phyloP scores from a whole-genome alignment of 345 rosid species.

The Turnera subulata region DNA sequence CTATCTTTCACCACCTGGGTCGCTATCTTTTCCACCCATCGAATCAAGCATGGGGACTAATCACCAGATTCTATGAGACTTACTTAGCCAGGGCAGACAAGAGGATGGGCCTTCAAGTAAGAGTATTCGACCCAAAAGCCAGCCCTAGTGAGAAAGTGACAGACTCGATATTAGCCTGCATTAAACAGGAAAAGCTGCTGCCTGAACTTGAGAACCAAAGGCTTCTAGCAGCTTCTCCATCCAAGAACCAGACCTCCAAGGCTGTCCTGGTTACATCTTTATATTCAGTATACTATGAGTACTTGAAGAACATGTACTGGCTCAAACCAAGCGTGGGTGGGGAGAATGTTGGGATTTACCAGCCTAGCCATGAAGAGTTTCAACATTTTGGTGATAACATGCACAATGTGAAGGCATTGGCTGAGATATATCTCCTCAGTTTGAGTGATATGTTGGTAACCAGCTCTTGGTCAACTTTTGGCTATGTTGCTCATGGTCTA shows the following conservation, averaged over 20 bases:
- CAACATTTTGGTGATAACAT: constrained; percentile 8
- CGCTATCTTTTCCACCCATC: constrained; percentile 23
- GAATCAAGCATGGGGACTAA: constrained; percentile 20
- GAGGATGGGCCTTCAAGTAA: constrained; percentile 23
- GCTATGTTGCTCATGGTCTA: constrained; percentile 16
- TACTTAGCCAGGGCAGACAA: constrained; percentile 18
- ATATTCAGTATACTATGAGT: constrained; percentile 7
- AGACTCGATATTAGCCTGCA: constrained; percentile 12
- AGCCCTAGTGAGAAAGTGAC: constrained; percentile 3
- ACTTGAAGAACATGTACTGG: constrained; percentile 4
- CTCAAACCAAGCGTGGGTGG: constrained; percentile 1
- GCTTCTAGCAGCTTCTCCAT: not conserved
- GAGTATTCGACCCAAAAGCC: not conserved
- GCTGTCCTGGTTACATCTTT: constrained; percentile 9
- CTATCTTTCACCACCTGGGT: constrained; percentile 17
- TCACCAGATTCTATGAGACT: constrained; percentile 17
- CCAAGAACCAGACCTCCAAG: not conserved
- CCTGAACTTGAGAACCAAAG: constrained; percentile 1
- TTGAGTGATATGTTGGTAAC: constrained; percentile 16
- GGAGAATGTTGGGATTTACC: constrained; percentile 12
- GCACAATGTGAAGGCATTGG: constrained; percentile 23
- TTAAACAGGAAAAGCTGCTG: constrained; percentile 4
- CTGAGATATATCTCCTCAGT: constrained; percentile 14
- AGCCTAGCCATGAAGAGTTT: constrained; percentile 18
- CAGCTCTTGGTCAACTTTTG: constrained; percentile 18